Evolutionary conservation across 176 grass and related monocot genomes (phyloP), one percentile per base, ranked within the genome.

Genomic region (Lolium rigidum): DNA sequence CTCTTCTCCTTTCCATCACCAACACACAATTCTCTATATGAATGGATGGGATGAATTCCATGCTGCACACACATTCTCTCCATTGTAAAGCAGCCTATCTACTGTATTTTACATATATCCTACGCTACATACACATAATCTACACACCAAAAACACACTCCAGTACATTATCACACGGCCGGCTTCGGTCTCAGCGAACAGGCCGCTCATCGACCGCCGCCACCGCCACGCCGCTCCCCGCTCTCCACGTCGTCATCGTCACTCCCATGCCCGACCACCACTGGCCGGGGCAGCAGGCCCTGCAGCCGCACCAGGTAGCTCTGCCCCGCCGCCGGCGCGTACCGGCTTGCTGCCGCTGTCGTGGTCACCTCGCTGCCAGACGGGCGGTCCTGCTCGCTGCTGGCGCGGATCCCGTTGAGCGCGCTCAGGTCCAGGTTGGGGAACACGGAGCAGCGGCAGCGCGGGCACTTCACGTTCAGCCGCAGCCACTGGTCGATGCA

Each of bases 401-500:
- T 80, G 7, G 97, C 31, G 8, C 90, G 90, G 61, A 99, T 85
- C 46, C 92, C 94, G 64, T 95, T 92, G n/a, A 99, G 87, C 10
- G 97, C 96, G 17, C 96, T 98, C 44, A 98, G 66, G 80, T 98
- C 96, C 1, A 98, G 86, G 81, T 98, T 99, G 60, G 97, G 97
- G 83, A 99, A 99, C 11, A 99, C 97, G 0, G 97, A 99, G 70
- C 94, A 99, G 20, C 97, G 82, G 79, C 97, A 99, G 63, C 96
- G 90, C 1, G 96, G 96, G 71, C 96, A 98, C 52, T 98, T 98
- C 35, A 98, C 92, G 15, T 98, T 98, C 79, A 98, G 54, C 66
- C 96, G 87, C 37, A 98, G 89, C 96, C 96, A 98, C 47, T 98
- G 93, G 73, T 98, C 93, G 14, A 98, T 94, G 88, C 96, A 98